Evolutionary conservation across 2,329 filamentous ascomycete genomes (phyloP), one percentile per base, ranked within the genome.

Genomic region (Apiospora phragmitis): DNA sequence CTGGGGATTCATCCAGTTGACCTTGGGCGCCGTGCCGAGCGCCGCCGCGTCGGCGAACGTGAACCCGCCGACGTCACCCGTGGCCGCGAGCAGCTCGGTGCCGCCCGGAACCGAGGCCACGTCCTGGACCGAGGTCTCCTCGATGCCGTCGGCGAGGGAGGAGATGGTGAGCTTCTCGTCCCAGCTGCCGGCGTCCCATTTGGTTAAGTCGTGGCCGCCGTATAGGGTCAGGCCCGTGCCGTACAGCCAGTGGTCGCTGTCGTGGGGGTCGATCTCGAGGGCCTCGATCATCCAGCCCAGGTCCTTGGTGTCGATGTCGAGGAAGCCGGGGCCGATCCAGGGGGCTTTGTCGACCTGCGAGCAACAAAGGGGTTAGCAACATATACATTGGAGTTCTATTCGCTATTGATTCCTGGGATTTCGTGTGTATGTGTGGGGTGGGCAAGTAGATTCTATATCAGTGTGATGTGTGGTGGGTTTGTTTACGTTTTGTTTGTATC

Each of bases 261-360:
- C 87, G 35, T 85, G 82, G 0, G 88, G 88, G 74, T 90, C 82
- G 67, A 90, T 90, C 29, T 86, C 86, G 9, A 90, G 77, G 0
- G 84, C 80, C 74, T 90, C 88, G 11, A 90, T 87, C 88, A 90
- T 90, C 88, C 88, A 90, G 1, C 88, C 88, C 4, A 90, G 77
- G 41, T 82, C 81, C 78, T 88, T 87, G 18, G 80, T 82, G 70
- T 87, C 85, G 8, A 77, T 76, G 3, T 84, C 81, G 21, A 86
- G 77, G 69, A 86, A 86, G n/a, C 83, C 80, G 29, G 84, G 81
- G 74, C 85, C 81, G 69, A 89, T 83, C 87, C 87, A 89, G 0
- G 87, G 87, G 0, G 87, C 87, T 42, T 85, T 84, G 0, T 83
- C 76, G 1, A 84, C 81, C 70, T 79, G 65, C 3, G 14, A 26